Conservation (phyloP, 306 rosid genomes). For the Sindora glabra region DNA sequence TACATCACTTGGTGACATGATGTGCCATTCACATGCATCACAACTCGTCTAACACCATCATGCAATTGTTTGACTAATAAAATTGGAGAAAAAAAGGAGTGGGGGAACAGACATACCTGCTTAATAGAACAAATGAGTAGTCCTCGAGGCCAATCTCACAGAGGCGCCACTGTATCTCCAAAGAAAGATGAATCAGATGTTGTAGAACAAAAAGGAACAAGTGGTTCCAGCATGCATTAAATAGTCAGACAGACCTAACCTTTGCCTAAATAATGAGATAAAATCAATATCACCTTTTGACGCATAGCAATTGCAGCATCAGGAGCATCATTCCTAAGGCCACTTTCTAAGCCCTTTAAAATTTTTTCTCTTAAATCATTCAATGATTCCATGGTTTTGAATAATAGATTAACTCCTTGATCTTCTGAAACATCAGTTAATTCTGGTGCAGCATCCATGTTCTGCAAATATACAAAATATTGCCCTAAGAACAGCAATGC, state of each 20-base stretch:
- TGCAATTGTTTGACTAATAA: conserved; percentile 8
- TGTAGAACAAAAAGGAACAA: background rate
- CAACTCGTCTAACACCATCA: background rate
- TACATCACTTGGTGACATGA: background rate
- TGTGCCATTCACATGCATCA: conserved; percentile 8
- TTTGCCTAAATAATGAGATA: conserved; percentile 5
- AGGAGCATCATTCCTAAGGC: conserved; percentile 96
- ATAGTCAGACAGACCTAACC: conserved; percentile 10
- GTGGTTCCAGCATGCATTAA: conserved; percentile 14
- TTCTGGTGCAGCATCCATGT: conserved; percentile 57
- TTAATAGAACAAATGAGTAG: conserved; percentile 84
- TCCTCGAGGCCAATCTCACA: conserved; percentile 99
- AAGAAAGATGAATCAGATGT: conserved; percentile 19
- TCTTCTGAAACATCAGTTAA: conserved; percentile 33
- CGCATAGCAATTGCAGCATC: conserved; percentile 96
- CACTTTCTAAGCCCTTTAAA: conserved; percentile 86
- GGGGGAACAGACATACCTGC: conserved; percentile 52
- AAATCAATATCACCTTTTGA: conserved; percentile 64
- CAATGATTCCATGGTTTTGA: conserved; percentile 79
- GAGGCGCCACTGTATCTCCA: conserved; percentile 79
- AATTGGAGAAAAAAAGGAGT: conserved; percentile 15
- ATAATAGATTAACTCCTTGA: conserved; percentile 35
- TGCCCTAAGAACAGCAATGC: conserved; percentile 1
- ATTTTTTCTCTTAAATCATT: conserved; percentile 59
- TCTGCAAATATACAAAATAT: conserved; percentile 41